These are phyloP conservation scores for Fagopyrum esculentum DNA, from an alignment of 148 eudicot genomes.

Conservation along the genomic window DNA sequence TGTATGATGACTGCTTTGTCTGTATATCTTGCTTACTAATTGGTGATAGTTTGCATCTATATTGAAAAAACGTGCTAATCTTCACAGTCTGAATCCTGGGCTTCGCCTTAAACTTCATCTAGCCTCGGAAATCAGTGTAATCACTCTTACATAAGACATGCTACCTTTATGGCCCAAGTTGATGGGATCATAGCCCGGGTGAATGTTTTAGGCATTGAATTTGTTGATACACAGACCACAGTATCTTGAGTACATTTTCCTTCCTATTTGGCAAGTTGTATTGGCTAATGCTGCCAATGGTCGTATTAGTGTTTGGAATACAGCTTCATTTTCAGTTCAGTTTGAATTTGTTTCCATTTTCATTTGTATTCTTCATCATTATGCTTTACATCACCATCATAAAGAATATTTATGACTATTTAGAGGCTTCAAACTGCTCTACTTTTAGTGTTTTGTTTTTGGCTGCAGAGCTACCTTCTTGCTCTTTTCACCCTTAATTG, in stretches of 20 bases:
- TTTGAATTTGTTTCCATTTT: background rate
- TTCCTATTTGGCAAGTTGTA: background rate
- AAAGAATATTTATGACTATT: background rate
- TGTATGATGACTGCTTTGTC: background rate
- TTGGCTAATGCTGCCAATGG: background rate
- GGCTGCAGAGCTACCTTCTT: background rate
- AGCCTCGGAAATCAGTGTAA: background rate
- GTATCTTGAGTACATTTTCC: background rate
- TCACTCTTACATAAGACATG: background rate
- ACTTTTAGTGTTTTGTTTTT: background rate
- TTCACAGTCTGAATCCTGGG: background rate
- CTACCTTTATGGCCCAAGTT: background rate
- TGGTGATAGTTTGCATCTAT: background rate
- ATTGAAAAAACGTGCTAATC: background rate
- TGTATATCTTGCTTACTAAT: background rate
- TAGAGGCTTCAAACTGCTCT: background rate
- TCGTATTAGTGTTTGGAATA: background rate
- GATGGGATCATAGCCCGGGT: background rate
- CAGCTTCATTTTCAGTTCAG: background rate
- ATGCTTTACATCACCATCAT: background rate
- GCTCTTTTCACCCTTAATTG: background rate
- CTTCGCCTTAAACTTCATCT: background rate
- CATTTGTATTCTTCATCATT: background rate
- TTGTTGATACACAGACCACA: background rate
- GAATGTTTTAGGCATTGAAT: background rate